Percentiles rank a stretch among this genome's conserved stretches.
phyloP scores from a whole-genome alignment of 495 filamentous ascomycete genomes.

The Aspergillus carlsbadensis region DNA sequence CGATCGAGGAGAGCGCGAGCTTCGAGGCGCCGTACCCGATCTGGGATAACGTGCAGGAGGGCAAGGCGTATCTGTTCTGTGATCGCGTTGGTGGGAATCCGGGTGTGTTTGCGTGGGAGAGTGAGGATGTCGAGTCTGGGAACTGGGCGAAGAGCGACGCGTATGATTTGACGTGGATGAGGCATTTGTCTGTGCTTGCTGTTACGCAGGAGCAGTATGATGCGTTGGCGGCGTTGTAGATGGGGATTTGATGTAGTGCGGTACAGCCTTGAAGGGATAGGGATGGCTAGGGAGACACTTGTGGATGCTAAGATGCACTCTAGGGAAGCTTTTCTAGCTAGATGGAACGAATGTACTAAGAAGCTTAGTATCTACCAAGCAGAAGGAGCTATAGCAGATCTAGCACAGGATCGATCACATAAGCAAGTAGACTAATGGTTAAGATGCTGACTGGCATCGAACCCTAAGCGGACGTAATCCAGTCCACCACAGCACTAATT shows the following conservation, averaged over 20 bases:
- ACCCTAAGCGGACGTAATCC: too few species aligned
- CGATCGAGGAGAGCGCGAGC: slow-evolving; percentile 9
- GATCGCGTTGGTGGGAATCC: slow-evolving; percentile 15
- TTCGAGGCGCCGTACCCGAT: slow-evolving; percentile 19
- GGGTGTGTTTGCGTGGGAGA: slow-evolving; percentile 14
- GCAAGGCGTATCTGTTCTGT: slow-evolving; percentile 13
- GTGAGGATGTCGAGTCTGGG: slow-evolving; percentile 6
- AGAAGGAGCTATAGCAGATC: too few species aligned
- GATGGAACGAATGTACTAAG: too few species aligned
- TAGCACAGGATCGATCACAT: too few species aligned
- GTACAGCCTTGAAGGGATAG: neutral
- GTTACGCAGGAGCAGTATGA: slow-evolving; percentile 16
- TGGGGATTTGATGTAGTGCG: neutral
- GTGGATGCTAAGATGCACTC: too few species aligned
- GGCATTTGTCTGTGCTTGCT: slow-evolving; percentile 14
- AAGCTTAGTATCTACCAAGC: too few species aligned
- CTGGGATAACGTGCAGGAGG: slow-evolving; percentile 14
- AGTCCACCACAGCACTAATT: too few species aligned
- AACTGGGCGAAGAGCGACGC: slow-evolving; percentile 5
- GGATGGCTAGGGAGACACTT: slow-evolving; percentile 20
- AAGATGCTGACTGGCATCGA: too few species aligned
- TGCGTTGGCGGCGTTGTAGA: slow-evolving; percentile 8
- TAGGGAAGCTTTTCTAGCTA: too few species aligned
- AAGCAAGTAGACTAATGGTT: too few species aligned
- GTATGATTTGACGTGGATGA: slow-evolving; percentile 18